Evolutionary conservation across 192 early-diverging fungal species (phyloP).

Genomic region (Globomyces pollinis-pini): DNA sequence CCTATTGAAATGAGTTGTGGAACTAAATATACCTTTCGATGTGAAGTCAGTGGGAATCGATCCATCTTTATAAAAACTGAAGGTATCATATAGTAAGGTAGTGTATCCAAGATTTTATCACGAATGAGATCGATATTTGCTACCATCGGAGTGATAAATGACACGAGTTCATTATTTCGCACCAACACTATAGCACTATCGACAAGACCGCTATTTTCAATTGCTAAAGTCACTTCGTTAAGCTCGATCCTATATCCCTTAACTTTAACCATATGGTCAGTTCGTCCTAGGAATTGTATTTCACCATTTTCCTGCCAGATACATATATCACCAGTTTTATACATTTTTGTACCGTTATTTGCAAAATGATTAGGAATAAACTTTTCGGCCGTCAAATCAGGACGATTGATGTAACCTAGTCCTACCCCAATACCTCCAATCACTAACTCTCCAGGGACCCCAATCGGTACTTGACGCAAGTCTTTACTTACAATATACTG

Average conservation of each 20-base stretch:
- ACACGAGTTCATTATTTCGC: conserved; percentile 14
- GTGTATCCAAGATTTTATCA: not conserved
- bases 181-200: conserved; percentile 16
- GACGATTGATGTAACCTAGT: conserved; percentile 33
- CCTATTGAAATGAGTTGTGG: no score
- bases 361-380: conserved; percentile 25
- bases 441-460: conserved; percentile 25
- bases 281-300: conserved; percentile 26
- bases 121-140: not conserved
- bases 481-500: not conserved
- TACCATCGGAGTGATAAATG: conserved; percentile 19
- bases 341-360: conserved; percentile 8
- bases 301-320: conserved; percentile 14
- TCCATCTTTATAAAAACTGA: conserved; percentile 16
- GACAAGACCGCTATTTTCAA: not conserved
- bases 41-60: conserved; percentile 14
- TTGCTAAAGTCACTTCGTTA: conserved; percentile 11
- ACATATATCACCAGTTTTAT: conserved; percentile 22
- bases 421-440: conserved; percentile 31
- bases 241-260: conserved; percentile 39
- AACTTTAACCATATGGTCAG: conserved; percentile 44
- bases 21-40: conserved; percentile 19
- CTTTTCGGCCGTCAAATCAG: conserved; percentile 21
- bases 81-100: conserved; percentile 33
- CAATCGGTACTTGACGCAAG: conserved; percentile 2